Base-by-base conservation (phyloP, 768 basidiomycete genomes). In the Fistulinella prunicolor region DNA sequence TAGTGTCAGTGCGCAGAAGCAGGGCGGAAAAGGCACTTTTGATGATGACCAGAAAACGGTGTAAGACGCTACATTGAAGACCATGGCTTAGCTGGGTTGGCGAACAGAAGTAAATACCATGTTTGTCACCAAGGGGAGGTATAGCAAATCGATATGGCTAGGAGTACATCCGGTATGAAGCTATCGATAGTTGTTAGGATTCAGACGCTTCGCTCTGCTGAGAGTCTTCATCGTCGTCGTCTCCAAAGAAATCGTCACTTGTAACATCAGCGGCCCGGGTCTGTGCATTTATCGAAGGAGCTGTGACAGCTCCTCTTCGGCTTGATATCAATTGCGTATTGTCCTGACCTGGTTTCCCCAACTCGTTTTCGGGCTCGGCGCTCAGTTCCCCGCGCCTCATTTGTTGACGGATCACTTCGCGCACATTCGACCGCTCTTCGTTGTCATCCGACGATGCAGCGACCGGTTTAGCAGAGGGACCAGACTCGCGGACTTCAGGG, bases 361-460 rank as follows among this genome's bases (percentile, higher is more conserved):
- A 53, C 10, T 71, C 70, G 7, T 61, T 55, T 59, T 93, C 90
- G 9, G 88, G 86, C 55, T 85, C 81, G 1, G 57, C 45, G 2
- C 76, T 70, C 35, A 92, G 46, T 43, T 80, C 79, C 1, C 85
- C 84, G 0, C 60, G 62, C 40, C 72, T 67, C 85, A 92, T 89
- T 49, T 72, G 74, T 43, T 68, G 69, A 26, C 73, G 74, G 44
- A 89, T 78, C 78, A 78, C 77, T 29, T 56, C 62, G 21, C 82
- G 76, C n/a, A 90, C 60, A 55, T 80, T 78, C 41, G 80, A 75
- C 9, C 86, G 75, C 20, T 70, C 64, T 46, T 81, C 75, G 6
- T 81, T 80, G 37, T 67, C 58, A 20, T 53, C 64, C 13, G 21
- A 39, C 2, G 42, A 49, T 9, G 49, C 36, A 22, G 42, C 24